Evolutionary conservation across 1,284 basidiomycete genomes (phyloP).

Genomic region (Cutaneotrichosporon sp.): DNA sequence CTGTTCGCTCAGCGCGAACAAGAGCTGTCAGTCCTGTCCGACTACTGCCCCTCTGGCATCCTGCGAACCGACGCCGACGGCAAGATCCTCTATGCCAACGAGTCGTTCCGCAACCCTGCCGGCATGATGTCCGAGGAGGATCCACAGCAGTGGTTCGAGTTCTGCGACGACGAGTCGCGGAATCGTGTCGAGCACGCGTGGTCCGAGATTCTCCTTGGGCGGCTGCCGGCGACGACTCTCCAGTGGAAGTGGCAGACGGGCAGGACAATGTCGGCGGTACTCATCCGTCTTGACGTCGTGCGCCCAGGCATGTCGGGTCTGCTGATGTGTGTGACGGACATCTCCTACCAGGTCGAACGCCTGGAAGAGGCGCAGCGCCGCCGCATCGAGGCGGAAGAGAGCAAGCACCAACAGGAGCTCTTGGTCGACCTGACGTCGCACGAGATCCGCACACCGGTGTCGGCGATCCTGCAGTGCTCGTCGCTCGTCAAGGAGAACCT

Average conservation of each 20-base stretch:
- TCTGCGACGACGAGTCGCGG: conserved; percentile 29
- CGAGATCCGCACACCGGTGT: conserved; percentile 51
- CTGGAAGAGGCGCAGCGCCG: conserved; percentile 44
- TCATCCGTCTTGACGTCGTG: conserved; percentile 42
- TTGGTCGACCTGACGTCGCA: conserved; percentile 52
- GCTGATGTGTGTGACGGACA: conserved; percentile 45
- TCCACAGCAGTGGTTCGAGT: conserved; percentile 13
- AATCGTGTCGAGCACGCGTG: conserved; percentile 1
- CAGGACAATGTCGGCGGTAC: conserved; percentile 33
- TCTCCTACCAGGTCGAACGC: conserved; percentile 44
- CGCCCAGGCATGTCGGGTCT: conserved; percentile 35
- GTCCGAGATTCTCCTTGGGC: conserved; percentile 4
- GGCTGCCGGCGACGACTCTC: conserved; percentile 26
- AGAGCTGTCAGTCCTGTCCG: conserved; percentile 49
- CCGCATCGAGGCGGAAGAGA: conserved; percentile 44
- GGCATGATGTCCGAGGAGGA: conserved; percentile 21
- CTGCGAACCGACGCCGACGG: conserved; percentile 36
- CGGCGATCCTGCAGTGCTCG: conserved; percentile 51
- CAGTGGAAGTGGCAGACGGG: conserved; percentile 48
- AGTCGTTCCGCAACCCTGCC: conserved; percentile 31
- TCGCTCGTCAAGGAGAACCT: conserved; percentile 51
- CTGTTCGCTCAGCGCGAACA: conserved; percentile 39
- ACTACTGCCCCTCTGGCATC: conserved; percentile 47
- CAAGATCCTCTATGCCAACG: conserved; percentile 37
- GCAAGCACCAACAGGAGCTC: conserved; percentile 46